Conservation (phyloP, 345 rosid species). For the Theobroma cacao region DNA sequence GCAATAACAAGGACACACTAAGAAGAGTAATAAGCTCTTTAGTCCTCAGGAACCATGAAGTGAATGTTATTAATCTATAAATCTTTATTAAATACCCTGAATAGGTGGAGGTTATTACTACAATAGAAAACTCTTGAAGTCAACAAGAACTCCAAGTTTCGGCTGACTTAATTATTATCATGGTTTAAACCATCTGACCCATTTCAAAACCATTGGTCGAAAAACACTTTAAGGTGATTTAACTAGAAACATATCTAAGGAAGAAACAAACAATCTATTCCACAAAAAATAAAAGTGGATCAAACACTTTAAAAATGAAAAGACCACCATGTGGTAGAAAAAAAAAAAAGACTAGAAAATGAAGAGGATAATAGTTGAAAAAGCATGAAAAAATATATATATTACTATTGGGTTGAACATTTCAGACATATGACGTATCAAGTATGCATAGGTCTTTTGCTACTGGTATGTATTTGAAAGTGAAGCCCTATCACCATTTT, state of each 20-base stretch:
- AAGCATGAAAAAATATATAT: background rate
- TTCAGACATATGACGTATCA: background rate
- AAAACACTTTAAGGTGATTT: background rate
- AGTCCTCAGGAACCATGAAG: conserved; percentile 7
- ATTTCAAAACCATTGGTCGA: background rate
- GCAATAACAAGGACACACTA: conserved; percentile 20
- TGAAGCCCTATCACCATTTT: background rate
- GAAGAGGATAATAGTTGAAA: background rate
- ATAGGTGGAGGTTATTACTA: background rate
- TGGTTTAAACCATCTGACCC: background rate
- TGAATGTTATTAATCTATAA: background rate
- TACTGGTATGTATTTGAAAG: background rate
- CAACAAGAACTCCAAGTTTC: background rate
- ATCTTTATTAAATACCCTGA: background rate
- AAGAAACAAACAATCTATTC: background rate
- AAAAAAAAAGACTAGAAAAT: background rate
- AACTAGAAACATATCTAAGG: background rate
- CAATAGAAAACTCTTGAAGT: background rate
- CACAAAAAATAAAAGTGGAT: background rate
- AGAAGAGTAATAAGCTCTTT: background rate
- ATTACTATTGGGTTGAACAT: background rate
- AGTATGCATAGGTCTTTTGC: background rate
- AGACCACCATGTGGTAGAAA: background rate
- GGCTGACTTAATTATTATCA: background rate
- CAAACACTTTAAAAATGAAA: background rate